Base-by-base conservation (phyloP, 495 filamentous ascomycete species). In the Penicillium tannophilum region DNA sequence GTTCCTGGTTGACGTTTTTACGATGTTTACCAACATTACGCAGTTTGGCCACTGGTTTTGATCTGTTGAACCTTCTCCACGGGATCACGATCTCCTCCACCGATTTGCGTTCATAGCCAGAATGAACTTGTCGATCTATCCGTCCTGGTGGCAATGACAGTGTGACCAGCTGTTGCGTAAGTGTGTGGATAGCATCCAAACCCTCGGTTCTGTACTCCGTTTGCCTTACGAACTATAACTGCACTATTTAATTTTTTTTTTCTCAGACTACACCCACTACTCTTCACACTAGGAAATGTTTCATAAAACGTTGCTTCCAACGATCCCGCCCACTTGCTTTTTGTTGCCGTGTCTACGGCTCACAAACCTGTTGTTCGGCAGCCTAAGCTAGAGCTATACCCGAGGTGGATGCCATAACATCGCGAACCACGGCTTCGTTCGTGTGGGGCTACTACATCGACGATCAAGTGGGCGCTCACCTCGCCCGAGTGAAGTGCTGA, bases 291-390 rank as follows among this genome's bases (percentile, higher is more conserved):
- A 41, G 12, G n/a, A 41, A 41, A 28, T 28, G 2, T 3, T 28
- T 2, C 6, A 28, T 28, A 28, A 28, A n/a, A n/a, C n/a, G n/a
- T 28, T 28, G 2, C 6, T 28, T 6, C 14, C 14, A 4, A 41
- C 11, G 12, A n/a, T 1, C 2, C 12, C 36, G 14, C 36, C 14
- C 12, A 41, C 39, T 41, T n/a, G 2, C 14, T 11, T 46, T 46
- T 31, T n/a, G 7, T 28, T n/a, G 12, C 41, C 36, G 41, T 42
- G 50, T 24, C 30, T 8, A 17, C 20, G 51, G 24, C n/a, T 42
- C 9, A 36, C 33, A n/a, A 39, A 53, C 51, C 51, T 39, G 52
- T 58, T 54, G 50, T 54, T 54, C 26, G 51, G 57, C 56, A 58
- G 52, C 49, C 47, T 12, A 23, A 16, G 19, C 14, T 44, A 14